phyloP scores from a whole-genome alignment of 768 basidiomycete species.

The Hygrophorus pudorinus region DNA sequence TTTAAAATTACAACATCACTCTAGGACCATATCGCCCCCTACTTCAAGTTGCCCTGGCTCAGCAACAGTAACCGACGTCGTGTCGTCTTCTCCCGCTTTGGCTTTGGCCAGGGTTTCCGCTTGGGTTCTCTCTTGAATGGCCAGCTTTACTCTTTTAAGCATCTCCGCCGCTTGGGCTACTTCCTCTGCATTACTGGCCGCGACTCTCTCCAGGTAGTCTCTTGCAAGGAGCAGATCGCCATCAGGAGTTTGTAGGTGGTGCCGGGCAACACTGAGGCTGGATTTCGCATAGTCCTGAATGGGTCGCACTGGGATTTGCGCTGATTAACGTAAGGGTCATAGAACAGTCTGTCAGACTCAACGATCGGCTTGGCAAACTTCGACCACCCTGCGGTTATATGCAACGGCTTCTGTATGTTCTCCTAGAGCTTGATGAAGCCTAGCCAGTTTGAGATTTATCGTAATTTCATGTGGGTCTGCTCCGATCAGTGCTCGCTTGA shows the following conservation, averaged over 20 bases:
- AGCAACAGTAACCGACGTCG: neutral
- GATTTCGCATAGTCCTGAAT: conserved; percentile 77
- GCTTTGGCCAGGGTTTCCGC: conserved; percentile 11
- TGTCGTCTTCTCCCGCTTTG: neutral
- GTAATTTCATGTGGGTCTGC: conserved; percentile 69
- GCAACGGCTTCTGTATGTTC: conserved; percentile 62
- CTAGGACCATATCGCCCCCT: too few species aligned
- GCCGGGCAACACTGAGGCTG: conserved; percentile 75
- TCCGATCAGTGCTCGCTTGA: conserved; percentile 79
- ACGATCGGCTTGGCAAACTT: conserved; percentile 52
- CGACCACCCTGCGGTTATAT: conserved; percentile 74
- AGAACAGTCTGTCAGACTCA: conserved; percentile 5
- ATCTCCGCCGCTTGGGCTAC: conserved; percentile 64
- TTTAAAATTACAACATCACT: too few species aligned
- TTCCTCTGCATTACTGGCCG: conserved; percentile 74
- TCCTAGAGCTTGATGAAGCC: conserved; percentile 54
- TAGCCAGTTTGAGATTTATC: conserved; percentile 66
- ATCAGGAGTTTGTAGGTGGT: conserved; percentile 52
- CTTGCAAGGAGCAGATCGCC: conserved; percentile 64
- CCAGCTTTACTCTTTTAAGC: conserved; percentile 44
- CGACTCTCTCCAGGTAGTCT: conserved; percentile 64
- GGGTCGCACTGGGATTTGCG: conserved; percentile 39
- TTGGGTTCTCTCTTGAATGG: conserved; percentile 19
- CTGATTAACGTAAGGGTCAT: conserved; percentile 14
- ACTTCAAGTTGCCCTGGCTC: too few species aligned